Evolutionary conservation across 768 basidiomycete species (phyloP).

Genomic region (Galerina marginata): DNA sequence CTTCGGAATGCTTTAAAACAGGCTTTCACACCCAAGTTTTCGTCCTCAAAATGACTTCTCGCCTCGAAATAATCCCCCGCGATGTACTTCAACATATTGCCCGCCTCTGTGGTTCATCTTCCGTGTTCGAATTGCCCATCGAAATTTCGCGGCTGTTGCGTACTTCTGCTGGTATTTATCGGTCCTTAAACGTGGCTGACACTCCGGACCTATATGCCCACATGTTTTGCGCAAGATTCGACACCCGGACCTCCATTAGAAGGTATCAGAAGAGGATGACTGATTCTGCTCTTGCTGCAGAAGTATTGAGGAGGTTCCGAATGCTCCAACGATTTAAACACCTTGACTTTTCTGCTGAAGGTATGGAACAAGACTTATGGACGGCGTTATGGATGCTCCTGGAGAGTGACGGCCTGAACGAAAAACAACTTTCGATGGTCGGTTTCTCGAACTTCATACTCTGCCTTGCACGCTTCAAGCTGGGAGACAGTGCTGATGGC

Average conservation of each 20-base stretch:
- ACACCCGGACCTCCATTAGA: slow-evolving; percentile 35
- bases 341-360: slow-evolving; percentile 33
- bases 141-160: slow-evolving; percentile 50
- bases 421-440: slow-evolving; percentile 45
- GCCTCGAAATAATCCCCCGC: slow-evolving; percentile 53
- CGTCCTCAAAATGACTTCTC: slow-evolving; percentile 42
- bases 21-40: background rate
- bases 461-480: slow-evolving; percentile 28
- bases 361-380: slow-evolving; percentile 55
- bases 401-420: slow-evolving; percentile 58
- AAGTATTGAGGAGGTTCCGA: slow-evolving; percentile 52
- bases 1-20: slow-evolving; percentile 9
- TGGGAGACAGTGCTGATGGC: slow-evolving; percentile 4
- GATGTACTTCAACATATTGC: slow-evolving; percentile 66
- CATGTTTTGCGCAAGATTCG: slow-evolving; percentile 58
- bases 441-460: slow-evolving; percentile 47
- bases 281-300: slow-evolving; percentile 49
- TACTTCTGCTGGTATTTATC: slow-evolving; percentile 50
- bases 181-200: slow-evolving; percentile 43
- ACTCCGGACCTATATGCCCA: slow-evolving; percentile 62
- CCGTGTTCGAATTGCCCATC: slow-evolving; percentile 42
- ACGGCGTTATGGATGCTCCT: slow-evolving; percentile 64
- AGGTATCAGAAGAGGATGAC: slow-evolving; percentile 32
- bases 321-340: slow-evolving; percentile 54
- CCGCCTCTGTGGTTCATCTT: slow-evolving; percentile 46